Conservation (phyloP, 768 basidiomycete species). For the Leccinum variicolor region DNA sequence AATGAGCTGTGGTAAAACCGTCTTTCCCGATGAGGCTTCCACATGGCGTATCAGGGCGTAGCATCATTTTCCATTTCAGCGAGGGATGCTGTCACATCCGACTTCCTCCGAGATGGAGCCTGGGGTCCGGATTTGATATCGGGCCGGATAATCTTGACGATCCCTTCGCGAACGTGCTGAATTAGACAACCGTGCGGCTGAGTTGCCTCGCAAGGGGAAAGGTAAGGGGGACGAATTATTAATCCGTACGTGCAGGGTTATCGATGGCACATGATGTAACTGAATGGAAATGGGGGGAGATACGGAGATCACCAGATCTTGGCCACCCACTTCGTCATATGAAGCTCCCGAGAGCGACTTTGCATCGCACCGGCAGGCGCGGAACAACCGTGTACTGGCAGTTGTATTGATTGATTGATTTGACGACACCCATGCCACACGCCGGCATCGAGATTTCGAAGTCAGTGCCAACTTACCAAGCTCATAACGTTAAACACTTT, state of each 20-base stretch:
- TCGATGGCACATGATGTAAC: constrained; percentile 19
- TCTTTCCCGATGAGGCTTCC: constrained; percentile 4
- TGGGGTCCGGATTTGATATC: constrained; percentile 8
- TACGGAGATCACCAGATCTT: constrained; percentile 17
- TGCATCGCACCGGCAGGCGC: constrained; percentile 23
- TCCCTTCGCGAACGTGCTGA: constrained; percentile 28
- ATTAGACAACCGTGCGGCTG: constrained; percentile 18
- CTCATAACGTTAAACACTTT: neutral
- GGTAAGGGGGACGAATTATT: constrained; percentile 15
- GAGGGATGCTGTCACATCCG: constrained; percentile 22
- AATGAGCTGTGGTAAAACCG: constrained; percentile 2
- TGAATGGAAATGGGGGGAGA: constrained; percentile 10
- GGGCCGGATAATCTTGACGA: constrained; percentile 31
- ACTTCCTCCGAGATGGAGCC: constrained; percentile 20
- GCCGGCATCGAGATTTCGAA: constrained; percentile 19
- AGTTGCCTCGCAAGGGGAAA: constrained; percentile 12
- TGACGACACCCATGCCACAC: neutral
- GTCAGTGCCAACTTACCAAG: constrained; percentile 3
- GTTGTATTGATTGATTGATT: constrained; percentile 23
- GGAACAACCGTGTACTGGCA: constrained; percentile 20
- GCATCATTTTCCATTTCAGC: constrained; percentile 12
- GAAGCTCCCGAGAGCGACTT: constrained; percentile 5
- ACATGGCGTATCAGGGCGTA: constrained; percentile 26
- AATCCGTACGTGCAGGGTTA: constrained; percentile 20
- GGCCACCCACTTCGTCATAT: constrained; percentile 4